phyloP scores from a whole-genome alignment of 2,329 filamentous ascomycete species.

The Penicillium sp. region DNA sequence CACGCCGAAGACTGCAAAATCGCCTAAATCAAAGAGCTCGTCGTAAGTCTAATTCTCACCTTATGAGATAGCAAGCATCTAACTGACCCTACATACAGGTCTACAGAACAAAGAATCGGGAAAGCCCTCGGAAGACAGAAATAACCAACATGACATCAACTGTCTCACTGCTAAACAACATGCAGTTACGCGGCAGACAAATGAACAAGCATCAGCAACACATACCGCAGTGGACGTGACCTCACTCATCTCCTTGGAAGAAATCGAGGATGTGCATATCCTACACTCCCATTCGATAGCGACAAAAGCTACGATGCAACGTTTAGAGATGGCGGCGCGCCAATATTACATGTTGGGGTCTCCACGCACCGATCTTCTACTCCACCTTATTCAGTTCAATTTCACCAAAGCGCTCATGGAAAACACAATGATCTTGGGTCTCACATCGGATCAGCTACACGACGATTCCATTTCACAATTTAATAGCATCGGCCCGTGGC shows the following conservation, averaged over 20 bases:
- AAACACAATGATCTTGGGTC: slow-evolving; percentile 15
- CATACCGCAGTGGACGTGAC: background rate
- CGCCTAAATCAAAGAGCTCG: slow-evolving; percentile 22
- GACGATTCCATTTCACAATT: slow-evolving; percentile 23
- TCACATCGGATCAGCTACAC: slow-evolving; percentile 13
- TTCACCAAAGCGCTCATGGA: slow-evolving; percentile 16
- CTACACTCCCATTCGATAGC: background rate
- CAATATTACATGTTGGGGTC: slow-evolving; percentile 10
- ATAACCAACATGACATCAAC: background rate
- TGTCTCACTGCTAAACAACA: too few relatives aligned
- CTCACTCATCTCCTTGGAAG: background rate
- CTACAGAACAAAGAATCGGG: background rate
- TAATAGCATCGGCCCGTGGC: slow-evolving; percentile 10
- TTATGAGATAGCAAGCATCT: background rate
- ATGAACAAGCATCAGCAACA: background rate
- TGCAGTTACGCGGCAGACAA: background rate
- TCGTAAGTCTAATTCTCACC: slow-evolving; percentile 9
- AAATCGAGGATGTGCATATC: background rate
- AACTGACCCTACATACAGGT: background rate
- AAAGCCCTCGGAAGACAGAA: background rate
- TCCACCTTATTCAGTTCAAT: slow-evolving; percentile 19
- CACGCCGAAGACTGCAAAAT: slow-evolving; percentile 22
- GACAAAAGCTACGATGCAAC: background rate
- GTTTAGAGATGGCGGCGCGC: background rate
- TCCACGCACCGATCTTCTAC: slow-evolving; percentile 17